These are phyloP conservation scores for Aspergillus tubingensis DNA, from an alignment of 2,329 filamentous ascomycete genomes.

Conservation along the genomic window DNA sequence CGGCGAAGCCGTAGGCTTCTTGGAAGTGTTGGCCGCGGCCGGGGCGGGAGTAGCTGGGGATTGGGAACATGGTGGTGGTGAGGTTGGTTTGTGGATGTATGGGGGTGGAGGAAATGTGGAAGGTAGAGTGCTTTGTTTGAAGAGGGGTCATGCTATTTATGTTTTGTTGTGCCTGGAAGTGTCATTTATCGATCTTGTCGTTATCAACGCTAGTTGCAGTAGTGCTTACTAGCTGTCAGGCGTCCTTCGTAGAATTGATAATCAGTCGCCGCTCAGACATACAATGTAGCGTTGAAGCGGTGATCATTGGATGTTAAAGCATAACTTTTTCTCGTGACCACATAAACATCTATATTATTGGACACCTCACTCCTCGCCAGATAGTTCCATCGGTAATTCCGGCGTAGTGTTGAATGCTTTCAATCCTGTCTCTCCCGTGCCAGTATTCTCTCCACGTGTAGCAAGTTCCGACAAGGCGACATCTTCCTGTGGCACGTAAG, in stretches of 20 bases:
- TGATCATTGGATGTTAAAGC: background rate
- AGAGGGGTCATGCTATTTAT: background rate
- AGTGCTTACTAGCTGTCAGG: background rate
- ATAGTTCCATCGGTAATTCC: background rate
- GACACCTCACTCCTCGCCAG: background rate
- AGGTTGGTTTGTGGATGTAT: background rate
- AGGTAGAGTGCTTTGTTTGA: background rate
- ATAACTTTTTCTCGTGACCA: background rate
- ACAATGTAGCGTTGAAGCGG: no score
- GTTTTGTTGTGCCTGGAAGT: background rate
- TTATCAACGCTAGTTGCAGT: background rate
- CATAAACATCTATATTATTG: background rate
- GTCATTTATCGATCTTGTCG: background rate
- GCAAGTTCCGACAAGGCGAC: background rate
- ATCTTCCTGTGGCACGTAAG: background rate
- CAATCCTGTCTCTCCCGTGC: background rate
- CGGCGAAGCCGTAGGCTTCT: constrained; percentile 4
- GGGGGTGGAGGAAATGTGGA: no score
- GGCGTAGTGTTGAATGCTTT: background rate
- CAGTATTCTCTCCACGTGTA: background rate
- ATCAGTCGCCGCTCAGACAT: no score
- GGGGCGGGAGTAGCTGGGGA: constrained; percentile 9
- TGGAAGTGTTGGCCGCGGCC: constrained; percentile 8
- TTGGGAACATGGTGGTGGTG: background rate
- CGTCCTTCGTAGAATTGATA: no score